Conservation (phyloP, 2,329 filamentous ascomycete genomes). For the Epicoccum sorghinum region DNA sequence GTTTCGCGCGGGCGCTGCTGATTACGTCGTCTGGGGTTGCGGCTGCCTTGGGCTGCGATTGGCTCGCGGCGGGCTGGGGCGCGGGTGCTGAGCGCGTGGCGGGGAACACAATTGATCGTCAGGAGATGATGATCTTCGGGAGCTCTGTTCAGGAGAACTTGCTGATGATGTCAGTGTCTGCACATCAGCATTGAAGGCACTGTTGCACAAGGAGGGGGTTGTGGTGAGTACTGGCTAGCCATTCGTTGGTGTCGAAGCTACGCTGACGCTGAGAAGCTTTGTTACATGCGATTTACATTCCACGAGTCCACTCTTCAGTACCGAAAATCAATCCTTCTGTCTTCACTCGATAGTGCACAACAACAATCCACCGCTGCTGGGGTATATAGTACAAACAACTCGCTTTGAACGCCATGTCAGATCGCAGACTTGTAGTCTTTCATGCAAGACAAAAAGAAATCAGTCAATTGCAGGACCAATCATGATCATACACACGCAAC, state of each 20-base stretch:
- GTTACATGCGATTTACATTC: not conserved
- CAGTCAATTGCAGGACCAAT: not conserved
- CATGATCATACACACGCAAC: not conserved
- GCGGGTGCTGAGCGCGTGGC: not conserved
- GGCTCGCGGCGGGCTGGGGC: conserved; percentile 11
- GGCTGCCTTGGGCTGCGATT: conserved; percentile 25
- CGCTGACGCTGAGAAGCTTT: not conserved
- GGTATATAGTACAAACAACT: conserved; percentile 39
- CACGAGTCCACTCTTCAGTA: not conserved
- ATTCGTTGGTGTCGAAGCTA: conserved; percentile 8
- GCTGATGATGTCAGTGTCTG: not conserved
- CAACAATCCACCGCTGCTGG: conserved; percentile 10
- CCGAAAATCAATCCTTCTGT: too few relatives aligned
- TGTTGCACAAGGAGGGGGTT: not conserved
- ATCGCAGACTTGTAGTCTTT: conserved; percentile 1
- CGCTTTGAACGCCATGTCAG: conserved; percentile 20
- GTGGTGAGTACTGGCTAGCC: not conserved
- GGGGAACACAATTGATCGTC: conserved; percentile 8
- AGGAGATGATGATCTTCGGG: conserved; percentile 7
- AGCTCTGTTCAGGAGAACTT: not conserved
- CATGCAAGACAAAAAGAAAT: conserved; percentile 4
- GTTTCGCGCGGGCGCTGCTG: conserved; percentile 2
- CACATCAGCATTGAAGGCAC: not conserved
- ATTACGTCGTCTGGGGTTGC: conserved; percentile 34
- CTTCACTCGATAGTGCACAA: not conserved